These are phyloP conservation scores for Xylaria curta DNA, from an alignment of 495 filamentous ascomycete species.

Conservation along the genomic window DNA sequence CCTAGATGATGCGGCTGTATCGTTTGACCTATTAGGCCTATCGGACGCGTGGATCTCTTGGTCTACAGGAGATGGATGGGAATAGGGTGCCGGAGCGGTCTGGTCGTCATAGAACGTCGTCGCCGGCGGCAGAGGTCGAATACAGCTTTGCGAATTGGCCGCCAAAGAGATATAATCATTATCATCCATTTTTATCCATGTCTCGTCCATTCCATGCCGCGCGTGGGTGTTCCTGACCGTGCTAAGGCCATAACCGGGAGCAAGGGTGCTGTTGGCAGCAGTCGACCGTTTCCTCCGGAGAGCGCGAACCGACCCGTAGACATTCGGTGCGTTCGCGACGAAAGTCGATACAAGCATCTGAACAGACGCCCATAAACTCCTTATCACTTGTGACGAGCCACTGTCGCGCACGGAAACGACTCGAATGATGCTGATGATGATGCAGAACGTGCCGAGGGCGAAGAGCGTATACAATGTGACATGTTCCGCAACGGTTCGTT, in stretches of 20 bases:
- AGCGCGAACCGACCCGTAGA: slow-evolving; percentile 45
- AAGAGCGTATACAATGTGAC: slow-evolving; percentile 48
- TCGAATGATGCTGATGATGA: slow-evolving; percentile 49
- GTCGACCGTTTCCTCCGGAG: slow-evolving; percentile 30
- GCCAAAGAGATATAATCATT: slow-evolving; percentile 21
- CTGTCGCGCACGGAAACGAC: slow-evolving; percentile 44
- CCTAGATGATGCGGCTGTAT: background rate
- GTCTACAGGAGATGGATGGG: slow-evolving; percentile 2
- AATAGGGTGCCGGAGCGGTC: slow-evolving; percentile 21
- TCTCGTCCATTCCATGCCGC: slow-evolving; percentile 24
- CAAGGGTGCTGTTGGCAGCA: slow-evolving; percentile 19
- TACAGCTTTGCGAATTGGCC: slow-evolving; percentile 10
- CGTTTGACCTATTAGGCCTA: background rate
- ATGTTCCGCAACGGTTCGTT: slow-evolving; percentile 39
- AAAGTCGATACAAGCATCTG: slow-evolving; percentile 52
- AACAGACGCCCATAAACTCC: slow-evolving; percentile 51
- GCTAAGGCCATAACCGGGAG: slow-evolving; percentile 9
- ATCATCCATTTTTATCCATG: slow-evolving; percentile 40
- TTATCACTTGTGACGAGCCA: slow-evolving; percentile 44
- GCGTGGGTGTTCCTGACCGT: slow-evolving; percentile 22
- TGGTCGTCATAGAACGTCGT: slow-evolving; percentile 23
- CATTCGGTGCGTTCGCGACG: slow-evolving; percentile 52
- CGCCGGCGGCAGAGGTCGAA: slow-evolving; percentile 13
- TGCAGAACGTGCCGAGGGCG: slow-evolving; percentile 51
- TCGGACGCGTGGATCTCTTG: background rate